phyloP scores from a whole-genome alignment of 257 asterid species.

The Sherardia arvensis region DNA sequence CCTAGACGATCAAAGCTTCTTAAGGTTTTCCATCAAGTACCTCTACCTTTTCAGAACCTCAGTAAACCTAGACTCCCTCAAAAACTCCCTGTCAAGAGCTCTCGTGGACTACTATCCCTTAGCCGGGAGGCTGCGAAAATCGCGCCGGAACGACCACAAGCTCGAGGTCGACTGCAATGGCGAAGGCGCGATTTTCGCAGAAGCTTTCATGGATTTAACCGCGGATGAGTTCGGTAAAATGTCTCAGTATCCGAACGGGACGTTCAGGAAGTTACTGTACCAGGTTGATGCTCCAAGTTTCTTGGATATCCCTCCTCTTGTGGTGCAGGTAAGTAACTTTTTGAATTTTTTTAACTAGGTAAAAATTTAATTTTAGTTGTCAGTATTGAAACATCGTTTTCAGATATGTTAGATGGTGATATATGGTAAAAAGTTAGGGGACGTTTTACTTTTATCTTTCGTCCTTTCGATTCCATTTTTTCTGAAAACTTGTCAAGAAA shows the following conservation, averaged over 20 bases:
- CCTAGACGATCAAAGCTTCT: constrained; percentile 74
- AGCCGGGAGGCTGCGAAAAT: constrained; percentile 56
- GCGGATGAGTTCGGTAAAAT: constrained; percentile 34
- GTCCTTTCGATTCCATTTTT: background rate
- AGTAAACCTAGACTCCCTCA: constrained; percentile 27
- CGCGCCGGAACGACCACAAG: constrained; percentile 36
- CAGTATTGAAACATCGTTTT: constrained; percentile 15
- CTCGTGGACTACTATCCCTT: constrained; percentile 67
- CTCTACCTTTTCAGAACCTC: constrained; percentile 47
- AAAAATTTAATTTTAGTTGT: background rate
- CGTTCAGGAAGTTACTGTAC: constrained; percentile 55
- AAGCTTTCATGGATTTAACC: constrained; percentile 51
- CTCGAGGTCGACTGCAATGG: constrained; percentile 75
- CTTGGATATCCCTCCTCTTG: constrained; percentile 72
- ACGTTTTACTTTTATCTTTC: background rate
- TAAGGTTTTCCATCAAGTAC: constrained; percentile 65
- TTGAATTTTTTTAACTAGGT: background rate
- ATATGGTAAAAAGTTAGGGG: constrained; percentile 23
- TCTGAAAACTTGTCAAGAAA: background rate
- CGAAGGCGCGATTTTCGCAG: constrained; percentile 72
- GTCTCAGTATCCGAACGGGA: constrained; percentile 45
- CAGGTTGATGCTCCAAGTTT: constrained; percentile 46
- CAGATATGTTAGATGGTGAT: constrained; percentile 18
- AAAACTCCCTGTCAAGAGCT: constrained; percentile 41
- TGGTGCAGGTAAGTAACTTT: constrained; percentile 62